Evolutionary conservation across 768 basidiomycete genomes (phyloP).

Genomic region (Leccinellum luteum): DNA sequence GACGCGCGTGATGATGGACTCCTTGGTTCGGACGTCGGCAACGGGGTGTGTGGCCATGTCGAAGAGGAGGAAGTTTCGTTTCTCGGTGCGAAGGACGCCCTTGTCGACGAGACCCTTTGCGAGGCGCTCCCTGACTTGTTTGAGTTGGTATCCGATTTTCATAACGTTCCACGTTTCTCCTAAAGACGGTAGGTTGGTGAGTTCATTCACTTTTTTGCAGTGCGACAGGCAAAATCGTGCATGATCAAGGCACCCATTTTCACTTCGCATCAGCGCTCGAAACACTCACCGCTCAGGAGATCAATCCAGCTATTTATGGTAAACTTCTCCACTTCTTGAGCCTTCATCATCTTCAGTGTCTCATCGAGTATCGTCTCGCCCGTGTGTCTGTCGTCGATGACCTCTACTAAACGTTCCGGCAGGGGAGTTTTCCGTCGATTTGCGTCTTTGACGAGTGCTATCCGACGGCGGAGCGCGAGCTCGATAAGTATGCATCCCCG

Average conservation of each 20-base stretch:
- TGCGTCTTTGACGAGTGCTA: constrained; percentile 86
- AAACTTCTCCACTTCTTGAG: constrained; percentile 52
- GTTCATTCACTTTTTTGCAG: neutral
- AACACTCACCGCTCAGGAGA: constrained; percentile 72
- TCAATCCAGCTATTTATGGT: constrained; percentile 93
- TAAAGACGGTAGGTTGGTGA: constrained; percentile 29
- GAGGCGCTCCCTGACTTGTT: constrained; percentile 96
- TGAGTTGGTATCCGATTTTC: constrained; percentile 99
- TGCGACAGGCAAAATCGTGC: neutral
- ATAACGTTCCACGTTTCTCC: constrained; percentile 99
- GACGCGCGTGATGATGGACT: constrained; percentile 73
- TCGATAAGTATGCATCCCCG: constrained; percentile 98
- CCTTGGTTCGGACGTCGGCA: constrained; percentile 89
- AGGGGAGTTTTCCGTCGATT: constrained; percentile 68
- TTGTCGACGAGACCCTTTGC: constrained; percentile 98
- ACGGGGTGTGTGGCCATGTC: constrained; percentile 99
- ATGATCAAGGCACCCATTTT: neutral
- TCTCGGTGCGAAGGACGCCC: constrained; percentile 97
- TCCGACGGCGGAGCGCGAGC: constrained; percentile 90
- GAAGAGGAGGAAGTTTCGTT: constrained; percentile 97
- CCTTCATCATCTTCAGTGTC: constrained; percentile 93
- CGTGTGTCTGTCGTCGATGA: constrained; percentile 88
- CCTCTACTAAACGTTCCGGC: constrained; percentile 83
- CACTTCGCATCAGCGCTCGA: neutral
- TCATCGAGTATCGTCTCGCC: constrained; percentile 97